A percentile compares a stretch with the other conserved stretches of the same genome.
phyloP scores from a whole-genome alignment of 2,329 filamentous ascomycete species.

The Penicillium frequentans region DNA sequence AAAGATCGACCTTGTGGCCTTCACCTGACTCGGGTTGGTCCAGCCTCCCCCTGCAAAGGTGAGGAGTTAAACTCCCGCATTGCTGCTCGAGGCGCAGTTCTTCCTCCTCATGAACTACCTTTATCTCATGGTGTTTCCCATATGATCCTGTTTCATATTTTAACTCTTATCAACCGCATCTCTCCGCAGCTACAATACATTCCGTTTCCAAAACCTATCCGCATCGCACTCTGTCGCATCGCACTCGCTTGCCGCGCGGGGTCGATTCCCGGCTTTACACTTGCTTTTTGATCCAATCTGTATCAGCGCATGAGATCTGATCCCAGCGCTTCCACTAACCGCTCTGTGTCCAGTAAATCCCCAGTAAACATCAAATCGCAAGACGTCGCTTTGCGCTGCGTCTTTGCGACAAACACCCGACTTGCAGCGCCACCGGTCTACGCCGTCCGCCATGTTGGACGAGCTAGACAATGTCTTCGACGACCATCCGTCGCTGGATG shows the following conservation, averaged over 20 bases:
- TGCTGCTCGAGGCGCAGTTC: conserved; percentile 17
- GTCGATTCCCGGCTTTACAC: conserved; percentile 21
- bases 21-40: conserved; percentile 26
- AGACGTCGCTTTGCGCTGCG: conserved; percentile 15
- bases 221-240: conserved; percentile 23
- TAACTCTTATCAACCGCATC: background rate
- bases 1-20: background rate
- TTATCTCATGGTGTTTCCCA: background rate
- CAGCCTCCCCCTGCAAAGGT: conserved; percentile 26
- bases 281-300: conserved; percentile 1
- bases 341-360: conserved; percentile 1
- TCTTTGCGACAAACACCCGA: conserved; percentile 21
- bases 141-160: conserved; percentile 3
- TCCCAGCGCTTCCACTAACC: conserved; percentile 20
- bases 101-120: background rate
- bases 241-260: conserved; percentile 19
- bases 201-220: conserved; percentile 7
- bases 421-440: conserved; percentile 26
- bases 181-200: conserved; percentile 7
- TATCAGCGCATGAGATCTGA: conserved; percentile 15
- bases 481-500: conserved; percentile 60
- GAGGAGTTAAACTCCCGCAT: conserved; percentile 24
- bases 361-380: conserved; percentile 9
- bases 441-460: conserved; percentile 45
- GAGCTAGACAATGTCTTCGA: conserved; percentile 54